Conservation (phyloP, 768 basidiomycete species). For the Agrocybe chaxingu region DNA sequence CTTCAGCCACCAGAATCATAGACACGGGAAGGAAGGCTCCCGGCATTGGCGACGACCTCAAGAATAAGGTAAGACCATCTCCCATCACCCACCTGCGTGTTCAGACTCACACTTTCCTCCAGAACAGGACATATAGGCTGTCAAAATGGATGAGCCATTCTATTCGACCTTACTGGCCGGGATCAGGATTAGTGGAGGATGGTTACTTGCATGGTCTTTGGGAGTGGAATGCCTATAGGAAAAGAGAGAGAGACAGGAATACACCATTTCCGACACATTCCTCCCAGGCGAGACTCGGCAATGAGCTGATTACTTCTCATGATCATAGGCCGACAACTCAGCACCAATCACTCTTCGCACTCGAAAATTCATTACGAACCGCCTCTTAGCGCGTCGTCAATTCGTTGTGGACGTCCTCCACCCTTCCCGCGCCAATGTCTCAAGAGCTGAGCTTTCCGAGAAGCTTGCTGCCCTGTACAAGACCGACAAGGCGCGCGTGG, state of each 20-base stretch:
- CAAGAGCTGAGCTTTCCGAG: conserved; percentile 87
- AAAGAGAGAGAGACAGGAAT: neutral
- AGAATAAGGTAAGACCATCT: too few species aligned
- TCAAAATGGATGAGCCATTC: conserved; percentile 31
- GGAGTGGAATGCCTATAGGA: neutral
- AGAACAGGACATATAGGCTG: conserved; percentile 19
- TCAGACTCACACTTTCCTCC: conserved; percentile 3
- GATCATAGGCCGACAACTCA: conserved; percentile 65
- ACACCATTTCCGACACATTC: neutral
- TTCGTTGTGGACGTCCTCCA: conserved; percentile 94
- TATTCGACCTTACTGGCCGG: neutral
- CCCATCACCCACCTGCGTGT: neutral
- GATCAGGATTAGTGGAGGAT: neutral
- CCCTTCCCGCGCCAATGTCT: conserved; percentile 92
- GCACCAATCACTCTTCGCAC: conserved; percentile 95
- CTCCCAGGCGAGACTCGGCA: neutral
- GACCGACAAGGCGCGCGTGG: conserved; percentile 84
- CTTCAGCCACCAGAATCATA: conserved; percentile 11
- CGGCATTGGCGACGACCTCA: neutral
- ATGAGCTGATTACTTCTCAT: conserved; percentile 8
- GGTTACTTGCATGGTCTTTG: neutral
- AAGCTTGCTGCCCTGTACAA: conserved; percentile 94
- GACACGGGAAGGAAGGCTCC: neutral
- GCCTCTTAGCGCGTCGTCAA: conserved; percentile 92
- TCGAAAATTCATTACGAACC: conserved; percentile 99